phyloP scores from a whole-genome alignment of 2,329 filamentous ascomycete species.

The Alternaria sp. region DNA sequence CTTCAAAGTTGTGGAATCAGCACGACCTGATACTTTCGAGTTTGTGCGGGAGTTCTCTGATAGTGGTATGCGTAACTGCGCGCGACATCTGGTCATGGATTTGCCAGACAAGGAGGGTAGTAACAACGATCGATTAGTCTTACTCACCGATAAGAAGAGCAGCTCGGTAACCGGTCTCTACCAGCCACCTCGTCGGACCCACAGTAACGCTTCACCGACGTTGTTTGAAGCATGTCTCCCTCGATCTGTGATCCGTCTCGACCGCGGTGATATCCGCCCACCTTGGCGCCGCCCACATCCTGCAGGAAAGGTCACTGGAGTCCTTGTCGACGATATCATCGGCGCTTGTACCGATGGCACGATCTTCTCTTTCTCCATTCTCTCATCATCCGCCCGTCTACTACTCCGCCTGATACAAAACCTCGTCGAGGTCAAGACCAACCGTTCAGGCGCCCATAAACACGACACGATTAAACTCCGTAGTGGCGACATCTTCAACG shows the following conservation, averaged over 20 bases:
- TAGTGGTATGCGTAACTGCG: conserved; percentile 33
- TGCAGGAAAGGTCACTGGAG: conserved; percentile 32
- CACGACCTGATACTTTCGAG: conserved; percentile 31
- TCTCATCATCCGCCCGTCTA: conserved; percentile 64
- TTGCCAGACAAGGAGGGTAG: neutral
- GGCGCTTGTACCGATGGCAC: conserved; percentile 60
- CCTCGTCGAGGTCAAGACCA: conserved; percentile 50
- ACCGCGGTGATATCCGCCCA: conserved; percentile 55
- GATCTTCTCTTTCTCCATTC: conserved; percentile 65
- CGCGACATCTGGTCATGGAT: conserved; percentile 34
- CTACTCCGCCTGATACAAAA: conserved; percentile 78
- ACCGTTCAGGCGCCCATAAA: conserved; percentile 17
- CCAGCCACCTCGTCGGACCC: conserved; percentile 23
- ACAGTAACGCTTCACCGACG: conserved; percentile 36
- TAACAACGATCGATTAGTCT: conserved; percentile 25
- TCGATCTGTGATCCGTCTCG: conserved; percentile 55
- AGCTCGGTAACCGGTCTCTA: conserved; percentile 39
- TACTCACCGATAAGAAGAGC: conserved; percentile 44
- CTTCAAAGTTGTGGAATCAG: conserved; percentile 49
- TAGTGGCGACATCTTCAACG: conserved; percentile 26
- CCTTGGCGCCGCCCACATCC: conserved; percentile 37
- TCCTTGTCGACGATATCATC: conserved; percentile 56
- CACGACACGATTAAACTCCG: conserved; percentile 18
- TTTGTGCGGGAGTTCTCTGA: conserved; percentile 40
- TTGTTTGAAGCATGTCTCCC: conserved; percentile 53